A percentile compares a stretch with the other conserved stretches of the same genome.
phyloP scores from a whole-genome alignment of 805 yeast species.

The Clavispora phyllophila region DNA sequence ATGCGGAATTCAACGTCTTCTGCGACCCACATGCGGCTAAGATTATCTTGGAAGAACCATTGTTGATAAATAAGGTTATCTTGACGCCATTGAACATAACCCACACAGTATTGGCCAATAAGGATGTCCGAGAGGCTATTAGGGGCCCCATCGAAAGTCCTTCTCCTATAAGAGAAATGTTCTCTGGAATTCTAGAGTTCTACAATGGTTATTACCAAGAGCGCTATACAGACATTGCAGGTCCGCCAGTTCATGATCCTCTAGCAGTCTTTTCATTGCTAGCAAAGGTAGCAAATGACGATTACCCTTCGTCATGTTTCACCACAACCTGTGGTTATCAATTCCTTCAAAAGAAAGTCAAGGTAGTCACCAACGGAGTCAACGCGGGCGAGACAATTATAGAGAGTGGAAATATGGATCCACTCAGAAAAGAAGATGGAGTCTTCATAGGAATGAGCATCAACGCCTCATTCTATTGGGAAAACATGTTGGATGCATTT shows the following conservation, averaged over 20 bases:
- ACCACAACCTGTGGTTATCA: constrained; percentile 20
- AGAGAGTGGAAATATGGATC: constrained; percentile 9
- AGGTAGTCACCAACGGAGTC: constrained; percentile 25
- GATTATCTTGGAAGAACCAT: constrained; percentile 44
- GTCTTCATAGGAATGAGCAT: constrained; percentile 9
- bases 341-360: constrained; percentile 21
- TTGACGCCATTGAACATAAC: constrained; percentile 68
- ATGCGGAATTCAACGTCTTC: constrained; percentile 72
- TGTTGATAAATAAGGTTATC: constrained; percentile 44
- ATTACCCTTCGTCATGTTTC: constrained; percentile 3
- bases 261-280: constrained; percentile 11
- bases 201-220: constrained; percentile 9
- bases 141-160: constrained; percentile 9
- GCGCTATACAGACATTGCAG: constrained; percentile 5
- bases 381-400: constrained; percentile 25
- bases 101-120: constrained; percentile 52
- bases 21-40: constrained; percentile 76
- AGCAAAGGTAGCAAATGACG: constrained; percentile 11
- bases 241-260: constrained; percentile 18
- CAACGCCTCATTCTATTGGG: constrained; percentile 12
- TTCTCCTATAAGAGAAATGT: constrained; percentile 8
- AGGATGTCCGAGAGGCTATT: constrained; percentile 17
- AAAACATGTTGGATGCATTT: constrained; percentile 8
- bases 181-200: constrained; percentile 8
- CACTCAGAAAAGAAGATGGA: constrained; percentile 13